phyloP scores from a whole-genome alignment of 495 filamentous ascomycete genomes.

The Daldinia caldariorum region DNA sequence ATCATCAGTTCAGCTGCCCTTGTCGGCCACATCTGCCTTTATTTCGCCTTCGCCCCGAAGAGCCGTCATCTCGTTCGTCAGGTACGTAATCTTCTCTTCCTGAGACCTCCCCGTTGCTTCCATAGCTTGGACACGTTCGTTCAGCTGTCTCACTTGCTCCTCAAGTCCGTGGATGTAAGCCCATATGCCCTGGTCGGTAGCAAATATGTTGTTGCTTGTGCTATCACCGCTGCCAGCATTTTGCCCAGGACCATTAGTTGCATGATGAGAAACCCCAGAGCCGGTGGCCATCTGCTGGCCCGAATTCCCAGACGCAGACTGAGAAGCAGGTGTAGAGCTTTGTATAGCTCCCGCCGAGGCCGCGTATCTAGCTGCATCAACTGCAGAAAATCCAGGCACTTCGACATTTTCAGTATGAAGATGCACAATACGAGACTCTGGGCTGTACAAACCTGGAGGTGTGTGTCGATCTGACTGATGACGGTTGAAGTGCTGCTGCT shows the following conservation, averaged over 20 bases:
- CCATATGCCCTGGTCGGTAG: slow-evolving; percentile 58
- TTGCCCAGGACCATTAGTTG: slow-evolving; percentile 40
- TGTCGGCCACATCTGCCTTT: slow-evolving; percentile 30
- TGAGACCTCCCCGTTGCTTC: slow-evolving; percentile 52
- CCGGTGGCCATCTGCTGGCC: slow-evolving; percentile 28
- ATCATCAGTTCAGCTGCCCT: slow-evolving; percentile 27
- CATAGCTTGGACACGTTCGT: slow-evolving; percentile 54
- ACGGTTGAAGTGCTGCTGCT: slow-evolving; percentile 72
- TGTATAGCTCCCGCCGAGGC: slow-evolving; percentile 53
- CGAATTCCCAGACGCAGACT: slow-evolving; percentile 38
- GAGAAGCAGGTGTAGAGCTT: slow-evolving; percentile 31
- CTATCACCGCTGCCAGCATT: slow-evolving; percentile 49
- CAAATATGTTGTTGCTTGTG: slow-evolving; percentile 56
- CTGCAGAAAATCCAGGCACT: slow-evolving; percentile 57
- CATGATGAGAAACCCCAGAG: slow-evolving; percentile 33
- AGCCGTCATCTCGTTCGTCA: slow-evolving; percentile 50
- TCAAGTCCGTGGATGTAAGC: slow-evolving; percentile 63
- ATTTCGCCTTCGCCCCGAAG: slow-evolving; percentile 48
- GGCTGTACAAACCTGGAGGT: slow-evolving; percentile 51
- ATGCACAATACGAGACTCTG: slow-evolving; percentile 31
- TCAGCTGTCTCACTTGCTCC: slow-evolving; percentile 55
- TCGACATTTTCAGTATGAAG: slow-evolving; percentile 43
- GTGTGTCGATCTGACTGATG: slow-evolving; percentile 56
- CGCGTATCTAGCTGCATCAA: slow-evolving; percentile 58
- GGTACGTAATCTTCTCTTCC: slow-evolving; percentile 52